Evolutionary conservation across 495 filamentous ascomycete genomes (phyloP).

Genomic region (Hypoxylon trugodes): DNA sequence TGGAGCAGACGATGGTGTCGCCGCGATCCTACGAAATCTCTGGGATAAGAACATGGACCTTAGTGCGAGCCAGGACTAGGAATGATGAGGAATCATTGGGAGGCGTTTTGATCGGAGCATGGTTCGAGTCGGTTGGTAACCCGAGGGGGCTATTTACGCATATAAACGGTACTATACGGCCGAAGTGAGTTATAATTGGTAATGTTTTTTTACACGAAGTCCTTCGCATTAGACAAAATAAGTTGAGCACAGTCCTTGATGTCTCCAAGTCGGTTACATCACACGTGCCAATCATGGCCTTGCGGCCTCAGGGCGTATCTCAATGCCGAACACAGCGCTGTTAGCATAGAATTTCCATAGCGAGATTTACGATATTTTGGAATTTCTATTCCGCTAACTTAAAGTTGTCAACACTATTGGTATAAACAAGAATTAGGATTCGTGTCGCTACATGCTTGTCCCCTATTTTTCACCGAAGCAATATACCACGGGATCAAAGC

Average conservation of each 20-base stretch:
- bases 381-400: no score
- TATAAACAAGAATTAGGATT: no score
- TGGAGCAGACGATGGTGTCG: slow-evolving; percentile 54
- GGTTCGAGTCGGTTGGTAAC: slow-evolving; percentile 8
- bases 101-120: slow-evolving; percentile 28
- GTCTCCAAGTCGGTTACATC: background rate
- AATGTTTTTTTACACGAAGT: slow-evolving; percentile 14
- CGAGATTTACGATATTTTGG: background rate
- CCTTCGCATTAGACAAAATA: background rate
- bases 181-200: slow-evolving; percentile 32
- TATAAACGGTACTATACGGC: slow-evolving; percentile 7
- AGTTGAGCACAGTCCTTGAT: background rate
- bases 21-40: slow-evolving; percentile 57
- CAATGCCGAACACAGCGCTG: background rate
- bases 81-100: slow-evolving; percentile 42
- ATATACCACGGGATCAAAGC: no score
- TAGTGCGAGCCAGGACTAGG: slow-evolving; percentile 60
- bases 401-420: no score
- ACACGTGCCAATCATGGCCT: background rate
- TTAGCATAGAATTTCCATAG: background rate
- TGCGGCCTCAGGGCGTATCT: no score
- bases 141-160: slow-evolving; percentile 9
- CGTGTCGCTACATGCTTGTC: no score
- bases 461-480: no score
- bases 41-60: slow-evolving; percentile 65